These are phyloP conservation scores for Hyphopichia homilentoma DNA, from an alignment of 805 yeast species.

Conservation along the genomic window DNA sequence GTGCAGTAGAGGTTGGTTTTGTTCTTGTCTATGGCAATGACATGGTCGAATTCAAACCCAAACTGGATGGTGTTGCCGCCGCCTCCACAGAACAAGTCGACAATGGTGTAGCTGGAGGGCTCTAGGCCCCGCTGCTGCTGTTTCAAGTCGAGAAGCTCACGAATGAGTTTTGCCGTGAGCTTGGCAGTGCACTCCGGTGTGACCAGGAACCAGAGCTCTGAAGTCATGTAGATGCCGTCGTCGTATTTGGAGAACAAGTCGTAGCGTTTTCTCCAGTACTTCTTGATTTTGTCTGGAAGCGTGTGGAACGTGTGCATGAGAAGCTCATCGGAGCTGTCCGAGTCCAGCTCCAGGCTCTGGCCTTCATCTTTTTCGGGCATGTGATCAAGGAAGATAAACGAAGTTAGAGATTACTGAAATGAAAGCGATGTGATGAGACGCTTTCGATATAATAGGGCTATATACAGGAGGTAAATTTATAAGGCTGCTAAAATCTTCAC, in stretches of 20 bases:
- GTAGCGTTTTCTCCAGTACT: constrained; percentile 64
- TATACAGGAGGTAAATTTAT: too few relatives aligned
- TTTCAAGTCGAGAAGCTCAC: constrained; percentile 40
- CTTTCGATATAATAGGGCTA: too few relatives aligned
- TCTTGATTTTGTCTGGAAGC: constrained; percentile 39
- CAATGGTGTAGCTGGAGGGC: not conserved
- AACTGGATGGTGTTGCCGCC: constrained; percentile 85
- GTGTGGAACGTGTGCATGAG: constrained; percentile 36
- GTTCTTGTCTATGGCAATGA: constrained; percentile 62
- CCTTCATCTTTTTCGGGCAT: too few relatives aligned
- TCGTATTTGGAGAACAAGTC: constrained; percentile 60
- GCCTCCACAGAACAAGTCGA: constrained; percentile 83
- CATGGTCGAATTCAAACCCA: constrained; percentile 52
- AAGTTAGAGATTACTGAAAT: too few relatives aligned
- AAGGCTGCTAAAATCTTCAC: too few relatives aligned
- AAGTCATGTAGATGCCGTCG: constrained; percentile 63
- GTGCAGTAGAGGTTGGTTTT: constrained; percentile 63
- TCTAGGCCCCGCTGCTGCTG: too few relatives aligned
- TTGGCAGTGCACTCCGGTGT: constrained; percentile 77
- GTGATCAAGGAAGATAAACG: too few relatives aligned
- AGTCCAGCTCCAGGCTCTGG: too few relatives aligned
- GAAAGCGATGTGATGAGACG: too few relatives aligned
- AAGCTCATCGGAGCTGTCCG: constrained; percentile 23
- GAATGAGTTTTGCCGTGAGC: constrained; percentile 52
- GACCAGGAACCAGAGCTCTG: constrained; percentile 82